Percentiles rank a stretch among this genome's conserved stretches.
Conservation (phyloP, 768 basidiomycete species). For the Omphalotus guepiniiformis region DNA sequence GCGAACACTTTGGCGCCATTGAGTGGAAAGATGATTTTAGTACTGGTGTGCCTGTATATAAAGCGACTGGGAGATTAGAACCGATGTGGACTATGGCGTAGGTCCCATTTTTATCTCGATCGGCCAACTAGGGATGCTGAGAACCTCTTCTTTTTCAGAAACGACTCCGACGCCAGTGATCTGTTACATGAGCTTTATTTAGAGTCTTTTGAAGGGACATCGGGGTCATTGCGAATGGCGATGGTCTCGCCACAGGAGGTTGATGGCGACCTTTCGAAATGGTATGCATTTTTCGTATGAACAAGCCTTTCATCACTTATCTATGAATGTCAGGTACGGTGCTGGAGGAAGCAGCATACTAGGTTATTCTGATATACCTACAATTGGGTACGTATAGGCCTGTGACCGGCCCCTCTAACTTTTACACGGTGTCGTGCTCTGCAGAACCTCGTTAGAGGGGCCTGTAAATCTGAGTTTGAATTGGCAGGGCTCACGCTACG, state of each 20-base stretch:
- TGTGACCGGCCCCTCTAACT: too few relatives aligned
- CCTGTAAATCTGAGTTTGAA: too few relatives aligned
- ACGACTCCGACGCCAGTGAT: constrained; percentile 19
- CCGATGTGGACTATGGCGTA: constrained; percentile 32
- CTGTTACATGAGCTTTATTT: constrained; percentile 21
- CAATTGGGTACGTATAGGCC: constrained; percentile 25
- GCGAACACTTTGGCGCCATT: constrained; percentile 27
- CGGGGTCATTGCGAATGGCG: constrained; percentile 24
- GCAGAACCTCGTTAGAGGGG: too few relatives aligned
- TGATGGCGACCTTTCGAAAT: constrained; percentile 15
- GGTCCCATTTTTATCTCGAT: neutral
- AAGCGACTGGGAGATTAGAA: constrained; percentile 22
- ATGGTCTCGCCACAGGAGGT: constrained; percentile 23
- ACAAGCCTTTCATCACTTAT: neutral
- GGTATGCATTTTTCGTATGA: constrained; percentile 11
- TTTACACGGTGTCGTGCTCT: too few relatives aligned
- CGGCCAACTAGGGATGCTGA: neutral
- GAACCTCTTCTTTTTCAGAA: constrained; percentile 11
- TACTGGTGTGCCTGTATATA: constrained; percentile 18
- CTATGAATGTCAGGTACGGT: constrained; percentile 17
- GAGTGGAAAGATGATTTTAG: constrained; percentile 25
- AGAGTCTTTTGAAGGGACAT: constrained; percentile 24
- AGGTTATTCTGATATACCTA: constrained; percentile 23
- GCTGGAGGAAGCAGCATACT: constrained; percentile 26
- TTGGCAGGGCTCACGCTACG: too few relatives aligned